Base-by-base conservation (phyloP, 305 asterid genomes). In the Rubia balearica region DNA sequence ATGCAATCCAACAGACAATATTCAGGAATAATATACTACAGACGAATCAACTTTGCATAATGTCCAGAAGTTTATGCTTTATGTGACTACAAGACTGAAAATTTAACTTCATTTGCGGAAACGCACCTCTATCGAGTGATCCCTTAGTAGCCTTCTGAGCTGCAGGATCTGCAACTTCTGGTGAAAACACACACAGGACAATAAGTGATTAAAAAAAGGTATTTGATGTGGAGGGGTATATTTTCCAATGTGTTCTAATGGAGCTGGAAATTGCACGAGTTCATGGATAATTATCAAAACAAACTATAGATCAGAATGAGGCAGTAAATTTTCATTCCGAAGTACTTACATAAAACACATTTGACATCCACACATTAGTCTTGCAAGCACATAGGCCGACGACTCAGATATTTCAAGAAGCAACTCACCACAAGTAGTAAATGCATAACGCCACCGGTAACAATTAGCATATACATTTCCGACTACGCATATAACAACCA, bases 111-210 rank as follows among this genome's bases (percentile, higher is more conserved):
- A 16, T 41, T 68, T 53, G 60, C 24, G 11, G 21, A 40, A 69
- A 43, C 33, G 5, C 36, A 74, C 82, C 79, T 74, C 79, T 71
- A 53, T 78, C 81, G 43, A 73, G 73, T 11, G 81, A 77, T 41
- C 78, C 78, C 64, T 74, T 78, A 38, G 75, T n/a, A 60, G 62
- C 63, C 56, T 73, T 77, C 71, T 45, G 71, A 45, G 19, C 78
- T 14, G 73, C 40, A 61, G 53, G 38, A 64, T 69, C 78, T 22
- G 74, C 14, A 67, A 61, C 64, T 66, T 74, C 77, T 73, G 77
- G 14, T 16, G 33, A 73, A 55, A 51, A 16, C 2, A 17, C 1
- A n/a, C 8, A 10, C 12, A 53, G 57, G 9, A 38, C 8, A 17
- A 27, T 8, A 33, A 46, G 60, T 3, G 13, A 43, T 55, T 7